These are phyloP conservation scores for Trichoderma sp. DNA, from an alignment of 2,329 filamentous ascomycete species.

Conservation along the genomic window DNA sequence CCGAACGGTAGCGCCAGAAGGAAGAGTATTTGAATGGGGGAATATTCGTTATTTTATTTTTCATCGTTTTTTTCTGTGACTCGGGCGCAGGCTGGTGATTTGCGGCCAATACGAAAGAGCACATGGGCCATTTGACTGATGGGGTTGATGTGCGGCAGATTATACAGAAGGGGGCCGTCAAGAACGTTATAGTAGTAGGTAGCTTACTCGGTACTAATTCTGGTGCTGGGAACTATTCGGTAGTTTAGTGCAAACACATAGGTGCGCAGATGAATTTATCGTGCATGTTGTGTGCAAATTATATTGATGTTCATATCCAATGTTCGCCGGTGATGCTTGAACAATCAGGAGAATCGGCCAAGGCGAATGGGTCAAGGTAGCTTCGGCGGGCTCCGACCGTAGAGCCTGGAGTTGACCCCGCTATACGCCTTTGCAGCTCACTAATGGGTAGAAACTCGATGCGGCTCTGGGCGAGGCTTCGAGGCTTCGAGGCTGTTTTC, in stretches of 20 bases:
- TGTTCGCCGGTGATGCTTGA: neutral
- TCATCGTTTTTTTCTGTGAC: neutral
- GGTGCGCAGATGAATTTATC: neutral
- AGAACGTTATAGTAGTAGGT: conserved; percentile 2
- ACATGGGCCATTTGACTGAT: conserved; percentile 4
- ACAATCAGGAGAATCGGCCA: neutral
- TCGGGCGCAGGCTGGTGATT: conserved; percentile 19
- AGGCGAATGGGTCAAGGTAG: neutral
- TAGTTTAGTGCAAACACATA: neutral
- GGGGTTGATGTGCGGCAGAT: conserved; percentile 13
- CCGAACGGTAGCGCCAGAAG: neutral
- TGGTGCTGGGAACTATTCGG: neutral
- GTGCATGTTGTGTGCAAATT: neutral
- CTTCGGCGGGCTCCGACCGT: no score
- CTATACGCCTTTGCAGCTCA: neutral
- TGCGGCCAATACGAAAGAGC: conserved; percentile 9
- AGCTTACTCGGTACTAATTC: neutral
- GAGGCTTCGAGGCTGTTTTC: conserved; percentile 4
- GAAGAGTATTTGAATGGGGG: conserved; percentile 9
- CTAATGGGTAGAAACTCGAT: neutral
- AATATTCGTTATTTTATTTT: no score
- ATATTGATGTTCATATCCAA: neutral
- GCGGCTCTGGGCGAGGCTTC: conserved; percentile 1
- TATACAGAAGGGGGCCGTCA: neutral
- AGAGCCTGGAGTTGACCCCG: neutral